A percentile compares a stretch with the other conserved stretches of the same genome.
Evolutionary conservation across 768 basidiomycete genomes (phyloP).

Genomic region (Boletus bicolor): DNA sequence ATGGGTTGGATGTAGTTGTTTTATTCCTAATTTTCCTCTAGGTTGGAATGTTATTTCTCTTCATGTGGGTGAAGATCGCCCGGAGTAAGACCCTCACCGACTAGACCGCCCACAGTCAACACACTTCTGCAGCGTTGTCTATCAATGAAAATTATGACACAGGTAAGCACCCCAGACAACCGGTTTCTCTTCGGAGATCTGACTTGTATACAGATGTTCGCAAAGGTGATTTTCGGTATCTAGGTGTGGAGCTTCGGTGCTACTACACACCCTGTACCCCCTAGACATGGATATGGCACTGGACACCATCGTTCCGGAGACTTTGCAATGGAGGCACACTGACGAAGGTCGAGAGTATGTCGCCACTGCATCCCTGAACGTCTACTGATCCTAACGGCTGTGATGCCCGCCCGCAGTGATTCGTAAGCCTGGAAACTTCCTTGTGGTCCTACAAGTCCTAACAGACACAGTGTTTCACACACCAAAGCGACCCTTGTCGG

Average conservation of each 20-base stretch:
- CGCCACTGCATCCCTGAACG: background rate
- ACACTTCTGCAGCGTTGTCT: slow-evolving; percentile 76
- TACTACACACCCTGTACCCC: slow-evolving; percentile 33
- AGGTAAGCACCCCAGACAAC: slow-evolving; percentile 41
- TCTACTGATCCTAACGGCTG: slow-evolving; percentile 1
- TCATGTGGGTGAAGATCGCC: slow-evolving; percentile 56
- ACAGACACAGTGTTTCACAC: slow-evolving; percentile 68
- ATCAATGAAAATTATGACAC: slow-evolving; percentile 89
- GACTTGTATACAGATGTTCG: slow-evolving; percentile 38
- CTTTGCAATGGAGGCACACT: slow-evolving; percentile 76
- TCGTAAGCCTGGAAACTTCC: slow-evolving; percentile 50
- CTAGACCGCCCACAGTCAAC: slow-evolving; percentile 48
- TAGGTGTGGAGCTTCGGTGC: slow-evolving; percentile 7
- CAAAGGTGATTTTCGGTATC: slow-evolving; percentile 33
- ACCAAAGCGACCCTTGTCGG: slow-evolving; percentile 88
- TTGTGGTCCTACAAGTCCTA: background rate
- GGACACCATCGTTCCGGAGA: slow-evolving; percentile 85
- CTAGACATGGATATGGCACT: slow-evolving; percentile 94
- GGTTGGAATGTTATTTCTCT: slow-evolving; percentile 87
- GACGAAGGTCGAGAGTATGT: slow-evolving; percentile 89
- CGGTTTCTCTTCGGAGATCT: background rate
- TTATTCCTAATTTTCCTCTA: slow-evolving; percentile 25
- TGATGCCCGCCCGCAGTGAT: slow-evolving; percentile 46
- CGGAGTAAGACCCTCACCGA: background rate
- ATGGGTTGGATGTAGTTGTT: background rate